Evolutionary conservation across 352 stramenopile genomes (phyloP).

Genomic region (Stramenopiles sp.): DNA sequence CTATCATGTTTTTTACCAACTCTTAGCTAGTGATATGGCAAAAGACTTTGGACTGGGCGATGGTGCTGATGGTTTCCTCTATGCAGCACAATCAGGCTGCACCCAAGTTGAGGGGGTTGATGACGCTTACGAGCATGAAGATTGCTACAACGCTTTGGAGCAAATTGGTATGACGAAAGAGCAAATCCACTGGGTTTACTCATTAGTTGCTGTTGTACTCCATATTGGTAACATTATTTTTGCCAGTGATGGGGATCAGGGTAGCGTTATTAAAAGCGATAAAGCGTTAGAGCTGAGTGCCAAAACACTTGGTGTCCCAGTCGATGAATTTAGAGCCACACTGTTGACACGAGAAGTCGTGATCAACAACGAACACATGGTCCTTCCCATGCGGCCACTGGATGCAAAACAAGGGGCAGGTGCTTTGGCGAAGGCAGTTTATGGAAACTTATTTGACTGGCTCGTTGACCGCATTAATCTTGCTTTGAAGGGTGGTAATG

Average conservation of each 20-base stretch:
- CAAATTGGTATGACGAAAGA: not conserved
- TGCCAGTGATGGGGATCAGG: not conserved
- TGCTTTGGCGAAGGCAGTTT: conserved; percentile 76
- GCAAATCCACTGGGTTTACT: not conserved
- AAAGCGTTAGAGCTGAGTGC: too few species aligned
- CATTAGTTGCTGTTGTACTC: not conserved
- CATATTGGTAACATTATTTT: not conserved
- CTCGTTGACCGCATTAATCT: conserved; percentile 73
- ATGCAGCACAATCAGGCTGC: not conserved
- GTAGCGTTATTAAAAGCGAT: not conserved
- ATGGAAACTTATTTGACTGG: conserved; percentile 88
- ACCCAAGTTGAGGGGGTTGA: conserved; percentile 28
- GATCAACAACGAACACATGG: too few species aligned
- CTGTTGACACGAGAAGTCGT: too few species aligned
- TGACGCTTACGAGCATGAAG: conserved; percentile 58
- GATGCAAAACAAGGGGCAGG: conserved; percentile 59
- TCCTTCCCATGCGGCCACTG: too few species aligned
- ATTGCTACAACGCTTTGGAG: conserved; percentile 44
- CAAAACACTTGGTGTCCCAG: too few species aligned
- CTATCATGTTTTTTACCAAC: conserved; percentile 98
- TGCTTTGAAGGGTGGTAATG: not conserved
- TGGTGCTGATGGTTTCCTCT: conserved; percentile 18
- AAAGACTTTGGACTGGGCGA: too few species aligned
- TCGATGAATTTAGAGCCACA: too few species aligned
- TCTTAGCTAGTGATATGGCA: conserved; percentile 63